Evolutionary conservation across 2,329 filamentous ascomycete genomes (phyloP).

Genomic region (Dactylonectria macrodidyma): DNA sequence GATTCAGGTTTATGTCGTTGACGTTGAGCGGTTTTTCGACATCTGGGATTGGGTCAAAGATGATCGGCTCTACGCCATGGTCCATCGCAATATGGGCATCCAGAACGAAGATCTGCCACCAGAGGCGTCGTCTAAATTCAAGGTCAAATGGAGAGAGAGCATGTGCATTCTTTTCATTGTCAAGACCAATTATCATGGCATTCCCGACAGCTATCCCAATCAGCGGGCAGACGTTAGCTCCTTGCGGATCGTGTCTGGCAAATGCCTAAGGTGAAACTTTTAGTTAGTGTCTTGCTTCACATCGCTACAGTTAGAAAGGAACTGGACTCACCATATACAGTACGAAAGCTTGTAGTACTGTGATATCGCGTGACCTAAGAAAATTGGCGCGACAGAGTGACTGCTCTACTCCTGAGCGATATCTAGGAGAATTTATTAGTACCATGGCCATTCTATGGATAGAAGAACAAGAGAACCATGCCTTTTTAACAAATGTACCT

Average conservation of each 20-base stretch:
- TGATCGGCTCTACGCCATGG: conserved; percentile 55
- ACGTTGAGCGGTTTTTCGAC: conserved; percentile 13
- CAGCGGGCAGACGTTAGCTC: conserved; percentile 26
- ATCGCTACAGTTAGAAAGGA: not conserved
- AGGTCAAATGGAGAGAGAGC: conserved; percentile 64
- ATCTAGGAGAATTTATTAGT: not conserved
- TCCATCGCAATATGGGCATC: conserved; percentile 68
- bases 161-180: conserved; percentile 53
- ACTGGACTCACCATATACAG: conserved; percentile 31
- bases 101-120: conserved; percentile 67
- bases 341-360: conserved; percentile 35
- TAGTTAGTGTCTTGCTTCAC: not conserved
- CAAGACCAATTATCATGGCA: conserved; percentile 41
- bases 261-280: not conserved
- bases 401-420: conserved; percentile 18
- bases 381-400: conserved; percentile 26
- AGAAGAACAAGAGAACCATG: not conserved
- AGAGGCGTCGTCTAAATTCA: conserved; percentile 67
- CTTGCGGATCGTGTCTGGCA: conserved; percentile 23
- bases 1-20: conserved; percentile 3
- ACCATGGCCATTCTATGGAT: not conserved
- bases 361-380: conserved; percentile 25
- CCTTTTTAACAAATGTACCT: conserved; percentile 16
- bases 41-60: conserved; percentile 16
- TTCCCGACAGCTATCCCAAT: conserved; percentile 35